phyloP scores from a whole-genome alignment of 2,329 filamentous ascomycete species.

The Aspergillus unguis region DNA sequence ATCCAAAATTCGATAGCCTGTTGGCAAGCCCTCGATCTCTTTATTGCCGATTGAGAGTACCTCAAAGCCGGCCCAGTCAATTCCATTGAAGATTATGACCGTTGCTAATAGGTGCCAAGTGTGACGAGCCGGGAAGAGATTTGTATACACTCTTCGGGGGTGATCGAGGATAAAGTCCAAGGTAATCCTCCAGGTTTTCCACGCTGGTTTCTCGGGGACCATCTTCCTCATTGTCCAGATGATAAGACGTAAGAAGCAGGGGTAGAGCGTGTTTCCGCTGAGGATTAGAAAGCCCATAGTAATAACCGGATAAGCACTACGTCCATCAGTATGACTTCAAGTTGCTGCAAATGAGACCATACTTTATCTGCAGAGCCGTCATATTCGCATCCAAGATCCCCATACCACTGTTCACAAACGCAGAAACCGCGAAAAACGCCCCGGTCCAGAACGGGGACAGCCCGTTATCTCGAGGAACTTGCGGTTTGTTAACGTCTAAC shows the following conservation, averaged over 20 bases:
- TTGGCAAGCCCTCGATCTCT: slow-evolving; percentile 51
- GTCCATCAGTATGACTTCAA: neutral
- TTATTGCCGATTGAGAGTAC: slow-evolving; percentile 63
- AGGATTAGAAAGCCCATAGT: slow-evolving; percentile 57
- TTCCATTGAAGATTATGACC: slow-evolving; percentile 57
- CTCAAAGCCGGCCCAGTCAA: slow-evolving; percentile 65
- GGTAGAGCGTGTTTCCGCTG: slow-evolving; percentile 65
- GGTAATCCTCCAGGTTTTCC: slow-evolving; percentile 30
- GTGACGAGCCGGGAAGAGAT: slow-evolving; percentile 59
- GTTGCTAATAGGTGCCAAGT: slow-evolving; percentile 66
- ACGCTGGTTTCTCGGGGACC: slow-evolving; percentile 26
- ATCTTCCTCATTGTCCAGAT: slow-evolving; percentile 50
- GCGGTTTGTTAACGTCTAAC: slow-evolving; percentile 42
- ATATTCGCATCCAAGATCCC: slow-evolving; percentile 53
- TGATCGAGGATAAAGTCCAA: slow-evolving; percentile 36
- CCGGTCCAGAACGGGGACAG: slow-evolving; percentile 50
- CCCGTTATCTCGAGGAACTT: slow-evolving; percentile 43
- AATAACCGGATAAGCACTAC: slow-evolving; percentile 40
- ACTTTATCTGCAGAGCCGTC: slow-evolving; percentile 43
- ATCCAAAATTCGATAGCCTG: slow-evolving; percentile 57
- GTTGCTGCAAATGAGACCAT: neutral
- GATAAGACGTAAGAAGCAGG: slow-evolving; percentile 59
- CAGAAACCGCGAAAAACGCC: slow-evolving; percentile 52
- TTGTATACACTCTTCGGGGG: slow-evolving; percentile 35
- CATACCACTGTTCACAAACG: slow-evolving; percentile 56